Conservation (phyloP, 73 alveolate species). For the Symbiodinium natans region DNA sequence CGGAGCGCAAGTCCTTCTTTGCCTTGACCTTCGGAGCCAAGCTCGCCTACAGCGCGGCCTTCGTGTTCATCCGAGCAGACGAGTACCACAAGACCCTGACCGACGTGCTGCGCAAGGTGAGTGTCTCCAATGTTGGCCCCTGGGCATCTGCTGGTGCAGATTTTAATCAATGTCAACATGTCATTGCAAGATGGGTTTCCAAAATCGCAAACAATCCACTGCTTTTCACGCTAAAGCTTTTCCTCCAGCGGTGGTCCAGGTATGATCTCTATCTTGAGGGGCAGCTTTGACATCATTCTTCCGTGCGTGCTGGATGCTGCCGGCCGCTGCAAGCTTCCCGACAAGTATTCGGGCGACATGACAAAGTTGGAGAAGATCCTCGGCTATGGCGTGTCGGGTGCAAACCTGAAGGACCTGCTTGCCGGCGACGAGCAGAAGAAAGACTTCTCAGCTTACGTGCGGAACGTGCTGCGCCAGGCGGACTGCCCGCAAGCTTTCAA, state of each 20-base stretch:
- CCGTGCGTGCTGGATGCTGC: constrained; percentile 23
- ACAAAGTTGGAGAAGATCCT: constrained; percentile 34
- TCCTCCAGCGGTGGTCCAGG: too few relatives aligned
- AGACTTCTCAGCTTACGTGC: constrained; percentile 63
- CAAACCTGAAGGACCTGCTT: constrained; percentile 48
- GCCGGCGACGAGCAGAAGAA: constrained; percentile 9
- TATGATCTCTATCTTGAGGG: neutral
- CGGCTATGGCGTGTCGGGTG: constrained; percentile 52
- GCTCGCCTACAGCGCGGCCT: constrained; percentile 74
- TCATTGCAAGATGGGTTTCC: too few relatives aligned
- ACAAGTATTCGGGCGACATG: neutral
- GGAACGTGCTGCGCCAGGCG: constrained; percentile 84
- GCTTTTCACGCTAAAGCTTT: too few relatives aligned
- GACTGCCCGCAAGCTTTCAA: constrained; percentile 22
- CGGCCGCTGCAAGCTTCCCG: constrained; percentile 14
- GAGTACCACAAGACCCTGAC: constrained; percentile 83
- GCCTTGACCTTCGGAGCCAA: constrained; percentile 71
- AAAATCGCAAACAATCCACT: too few relatives aligned
- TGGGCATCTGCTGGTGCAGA: too few relatives aligned
- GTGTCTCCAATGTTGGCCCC: constrained; percentile 1
- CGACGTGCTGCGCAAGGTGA: constrained; percentile 61
- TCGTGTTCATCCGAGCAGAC: constrained; percentile 58
- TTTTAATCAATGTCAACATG: too few relatives aligned
- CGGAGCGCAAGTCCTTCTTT: constrained; percentile 75
- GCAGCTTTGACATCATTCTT: constrained; percentile 11